Conservation (phyloP, 2,329 filamentous ascomycete species). For the Leptoxyphium fumago region DNA sequence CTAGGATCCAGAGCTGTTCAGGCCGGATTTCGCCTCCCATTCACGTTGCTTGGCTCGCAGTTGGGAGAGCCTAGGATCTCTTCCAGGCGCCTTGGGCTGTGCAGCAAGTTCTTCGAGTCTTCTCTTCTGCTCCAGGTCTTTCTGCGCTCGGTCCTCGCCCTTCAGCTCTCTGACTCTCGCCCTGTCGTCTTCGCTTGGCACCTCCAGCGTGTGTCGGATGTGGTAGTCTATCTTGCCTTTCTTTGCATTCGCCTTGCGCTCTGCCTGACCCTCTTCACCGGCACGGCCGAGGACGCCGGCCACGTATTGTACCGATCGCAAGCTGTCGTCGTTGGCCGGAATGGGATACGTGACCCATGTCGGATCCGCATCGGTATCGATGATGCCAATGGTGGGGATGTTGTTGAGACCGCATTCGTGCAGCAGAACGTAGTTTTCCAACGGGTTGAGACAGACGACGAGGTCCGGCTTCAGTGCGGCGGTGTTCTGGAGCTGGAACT, state of each 20-base stretch:
- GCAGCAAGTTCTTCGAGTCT: background rate
- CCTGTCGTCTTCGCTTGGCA: constrained; percentile 6
- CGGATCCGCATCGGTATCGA: constrained; percentile 86
- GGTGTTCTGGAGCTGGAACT: constrained; percentile 46
- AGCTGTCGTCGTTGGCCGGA: constrained; percentile 90
- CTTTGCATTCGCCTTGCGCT: constrained; percentile 48
- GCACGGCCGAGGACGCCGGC: constrained; percentile 74
- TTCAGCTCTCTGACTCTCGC: constrained; percentile 3
- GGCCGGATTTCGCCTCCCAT: background rate
- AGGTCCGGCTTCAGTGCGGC: constrained; percentile 69
- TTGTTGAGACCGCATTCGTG: constrained; percentile 81
- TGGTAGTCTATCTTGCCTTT: constrained; percentile 47
- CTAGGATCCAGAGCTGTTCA: background rate
- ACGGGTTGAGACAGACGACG: constrained; percentile 80
- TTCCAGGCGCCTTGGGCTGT: background rate
- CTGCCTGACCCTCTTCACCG: constrained; percentile 59
- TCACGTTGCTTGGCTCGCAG: background rate
- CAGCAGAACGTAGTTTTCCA: constrained; percentile 81
- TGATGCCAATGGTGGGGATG: constrained; percentile 85
- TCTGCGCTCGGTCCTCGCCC: constrained; percentile 1
- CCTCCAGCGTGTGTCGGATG: constrained; percentile 19
- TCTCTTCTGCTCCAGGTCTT: background rate
- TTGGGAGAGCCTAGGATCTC: background rate
- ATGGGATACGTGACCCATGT: constrained; percentile 94
- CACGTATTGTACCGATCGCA: constrained; percentile 69